Evolutionary conservation across 257 asterid genomes (phyloP).

Genomic region (Pogostemon cablin): DNA sequence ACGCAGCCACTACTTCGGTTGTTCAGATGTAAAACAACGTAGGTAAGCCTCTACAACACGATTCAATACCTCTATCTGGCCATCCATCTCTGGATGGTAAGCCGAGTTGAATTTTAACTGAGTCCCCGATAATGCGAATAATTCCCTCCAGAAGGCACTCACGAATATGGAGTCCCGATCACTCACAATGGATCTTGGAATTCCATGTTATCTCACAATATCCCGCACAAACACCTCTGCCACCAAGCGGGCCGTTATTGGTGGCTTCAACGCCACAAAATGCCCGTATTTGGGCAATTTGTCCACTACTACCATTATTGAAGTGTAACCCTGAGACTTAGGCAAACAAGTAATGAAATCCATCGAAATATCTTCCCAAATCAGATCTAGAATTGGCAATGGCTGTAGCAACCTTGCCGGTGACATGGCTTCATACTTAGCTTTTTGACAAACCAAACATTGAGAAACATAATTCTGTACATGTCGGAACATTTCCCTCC

Average conservation of each 20-base stretch:
- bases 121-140: background rate
- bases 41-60: too few relatives aligned
- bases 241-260: background rate
- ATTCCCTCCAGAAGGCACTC: too few relatives aligned
- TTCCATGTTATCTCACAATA: too few relatives aligned
- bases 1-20: background rate
- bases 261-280: background rate
- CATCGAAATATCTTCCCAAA: background rate
- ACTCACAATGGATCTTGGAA: too few relatives aligned
- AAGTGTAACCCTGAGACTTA: background rate
- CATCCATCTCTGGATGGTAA: background rate
- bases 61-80: background rate
- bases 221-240: background rate
- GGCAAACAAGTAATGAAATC: background rate
- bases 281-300: background rate
- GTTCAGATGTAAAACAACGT: background rate
- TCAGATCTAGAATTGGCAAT: too few relatives aligned
- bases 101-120: background rate
- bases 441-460: too few relatives aligned
- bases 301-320: too few relatives aligned
- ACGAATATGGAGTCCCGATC: background rate
- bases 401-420: too few relatives aligned
- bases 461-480: too few relatives aligned
- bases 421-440: too few relatives aligned
- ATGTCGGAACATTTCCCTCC: too few relatives aligned